These are phyloP conservation scores for Pyricularia pennisetigena DNA, from an alignment of 2,329 filamentous ascomycete genomes.

Conservation along the genomic window DNA sequence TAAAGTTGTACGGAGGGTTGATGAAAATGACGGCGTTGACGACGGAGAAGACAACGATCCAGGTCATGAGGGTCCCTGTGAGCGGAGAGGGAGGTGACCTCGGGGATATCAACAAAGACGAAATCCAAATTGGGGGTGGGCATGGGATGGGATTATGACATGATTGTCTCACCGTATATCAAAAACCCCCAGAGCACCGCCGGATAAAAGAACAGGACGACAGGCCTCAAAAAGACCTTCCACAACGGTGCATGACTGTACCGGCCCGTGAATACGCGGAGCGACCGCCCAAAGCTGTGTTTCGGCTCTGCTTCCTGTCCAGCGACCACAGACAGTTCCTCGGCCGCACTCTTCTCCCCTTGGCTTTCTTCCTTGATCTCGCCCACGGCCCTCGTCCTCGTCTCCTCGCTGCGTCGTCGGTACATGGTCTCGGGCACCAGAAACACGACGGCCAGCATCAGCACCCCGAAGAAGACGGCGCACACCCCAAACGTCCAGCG, in stretches of 20 bases:
- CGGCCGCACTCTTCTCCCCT: constrained; percentile 6
- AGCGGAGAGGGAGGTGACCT: constrained; percentile 8
- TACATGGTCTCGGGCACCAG: constrained; percentile 42
- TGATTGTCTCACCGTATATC: constrained; percentile 28
- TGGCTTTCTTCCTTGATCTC: neutral
- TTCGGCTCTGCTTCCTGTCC: constrained; percentile 16
- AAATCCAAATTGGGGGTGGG: neutral
- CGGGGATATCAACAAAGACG: neutral
- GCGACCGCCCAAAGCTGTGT: constrained; percentile 20
- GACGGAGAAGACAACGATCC: constrained; percentile 31
- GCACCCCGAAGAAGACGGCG: constrained; percentile 31
- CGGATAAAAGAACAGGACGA: constrained; percentile 39
- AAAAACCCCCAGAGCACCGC: constrained; percentile 40
- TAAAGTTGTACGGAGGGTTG: constrained; percentile 40
- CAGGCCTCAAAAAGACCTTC: constrained; percentile 30
- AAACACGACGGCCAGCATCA: constrained; percentile 31
- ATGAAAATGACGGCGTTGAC: constrained; percentile 40
- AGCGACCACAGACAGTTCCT: constrained; percentile 8
- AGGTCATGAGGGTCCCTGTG: constrained; percentile 15
- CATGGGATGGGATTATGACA: neutral
- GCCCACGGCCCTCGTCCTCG: neutral
- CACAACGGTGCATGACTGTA: constrained; percentile 26
- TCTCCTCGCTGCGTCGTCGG: constrained; percentile 19
- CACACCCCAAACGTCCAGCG: constrained; percentile 37
- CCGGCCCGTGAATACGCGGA: constrained; percentile 24